Evolutionary conservation across 2,329 filamentous ascomycete genomes (phyloP), one percentile per base, ranked within the genome.

Genomic region (Fusarium praegraminearum): DNA sequence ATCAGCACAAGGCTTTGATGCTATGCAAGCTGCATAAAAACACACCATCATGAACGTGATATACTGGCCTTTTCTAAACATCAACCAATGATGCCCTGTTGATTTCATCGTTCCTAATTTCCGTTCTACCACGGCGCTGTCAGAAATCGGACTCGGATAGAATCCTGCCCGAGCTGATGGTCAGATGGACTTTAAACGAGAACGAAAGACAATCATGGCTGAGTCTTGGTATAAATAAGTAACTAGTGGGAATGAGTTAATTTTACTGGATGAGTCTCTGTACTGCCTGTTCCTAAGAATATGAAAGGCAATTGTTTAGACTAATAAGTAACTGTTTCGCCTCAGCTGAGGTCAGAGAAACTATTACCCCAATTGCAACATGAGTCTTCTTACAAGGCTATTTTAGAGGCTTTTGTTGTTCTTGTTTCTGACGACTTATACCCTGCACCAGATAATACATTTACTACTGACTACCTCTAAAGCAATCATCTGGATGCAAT

Each of bases 111-210:
- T 58, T 50, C 32, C 44, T 58, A 43, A 65, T 51, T 59, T 65
- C 67, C 53, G 41, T 38, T 32, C 24, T 44, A 20, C 30, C 16
- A 50, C 44, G 38, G 43, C 22, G 20, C 35, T 28, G 53, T 71
- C 53, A 71, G 49, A 53, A 22, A 22, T 72, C 57, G 70, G 67
- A 45, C 47, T 72, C 63, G 69, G 70, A 54, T 62, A 36, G 51
- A 57, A 26, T 58, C 38, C 43, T 54, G 44, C 49, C 70, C 67
- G 70, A 72, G 47, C 51, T 43, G 51, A 41, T 55, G 30, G n/a
- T 52, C 51, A 69, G 60, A 26, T 22, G 20, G 20, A 22, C 20
- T 22, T 22, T 22, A 22, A n/a, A 41, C n/a, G 32, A 28, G 49
- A 52, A 52, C 24, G 28, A 26, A 30, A 20, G 18, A 41, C 15